Conservation (phyloP, 805 yeast genomes). For the Candida namnaoensis region DNA sequence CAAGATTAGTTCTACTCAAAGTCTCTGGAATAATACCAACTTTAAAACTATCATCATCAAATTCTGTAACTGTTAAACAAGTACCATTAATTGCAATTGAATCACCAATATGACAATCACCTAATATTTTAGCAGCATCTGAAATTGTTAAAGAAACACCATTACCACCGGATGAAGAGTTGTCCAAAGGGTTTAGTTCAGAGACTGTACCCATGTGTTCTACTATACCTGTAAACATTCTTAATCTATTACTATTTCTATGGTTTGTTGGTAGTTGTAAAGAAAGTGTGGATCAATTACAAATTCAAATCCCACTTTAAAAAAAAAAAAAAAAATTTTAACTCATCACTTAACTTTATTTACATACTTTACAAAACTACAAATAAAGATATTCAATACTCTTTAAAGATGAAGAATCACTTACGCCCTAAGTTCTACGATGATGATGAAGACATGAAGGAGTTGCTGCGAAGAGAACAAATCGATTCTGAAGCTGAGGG, state of each 20-base stretch:
- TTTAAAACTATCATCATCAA: slow-evolving; percentile 52
- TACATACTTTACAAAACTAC: no score
- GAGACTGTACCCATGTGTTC: slow-evolving; percentile 69
- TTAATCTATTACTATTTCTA: background rate
- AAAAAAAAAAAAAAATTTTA: no score
- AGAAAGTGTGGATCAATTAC: no score
- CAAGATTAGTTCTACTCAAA: slow-evolving; percentile 69
- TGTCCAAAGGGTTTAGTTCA: slow-evolving; percentile 38
- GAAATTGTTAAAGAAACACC: slow-evolving; percentile 66
- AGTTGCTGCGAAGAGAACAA: slow-evolving; percentile 1
- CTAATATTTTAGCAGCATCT: slow-evolving; percentile 53
- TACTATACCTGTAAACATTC: slow-evolving; percentile 94
- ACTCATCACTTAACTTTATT: no score
- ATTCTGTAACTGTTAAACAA: slow-evolving; percentile 89
- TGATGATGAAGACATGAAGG: slow-evolving; percentile 10
- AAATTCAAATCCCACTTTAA: no score
- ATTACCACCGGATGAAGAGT: slow-evolving; percentile 49
- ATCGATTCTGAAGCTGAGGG: slow-evolving; percentile 12
- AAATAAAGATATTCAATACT: no score
- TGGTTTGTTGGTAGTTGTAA: no score
- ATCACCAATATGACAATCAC: slow-evolving; percentile 88
- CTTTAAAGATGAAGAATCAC: background rate
- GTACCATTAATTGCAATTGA: slow-evolving; percentile 85
- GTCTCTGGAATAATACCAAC: slow-evolving; percentile 95
- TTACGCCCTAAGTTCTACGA: slow-evolving; percentile 6